Conservation (phyloP, 768 basidiomycete genomes). For the Trametes sanguinea region DNA sequence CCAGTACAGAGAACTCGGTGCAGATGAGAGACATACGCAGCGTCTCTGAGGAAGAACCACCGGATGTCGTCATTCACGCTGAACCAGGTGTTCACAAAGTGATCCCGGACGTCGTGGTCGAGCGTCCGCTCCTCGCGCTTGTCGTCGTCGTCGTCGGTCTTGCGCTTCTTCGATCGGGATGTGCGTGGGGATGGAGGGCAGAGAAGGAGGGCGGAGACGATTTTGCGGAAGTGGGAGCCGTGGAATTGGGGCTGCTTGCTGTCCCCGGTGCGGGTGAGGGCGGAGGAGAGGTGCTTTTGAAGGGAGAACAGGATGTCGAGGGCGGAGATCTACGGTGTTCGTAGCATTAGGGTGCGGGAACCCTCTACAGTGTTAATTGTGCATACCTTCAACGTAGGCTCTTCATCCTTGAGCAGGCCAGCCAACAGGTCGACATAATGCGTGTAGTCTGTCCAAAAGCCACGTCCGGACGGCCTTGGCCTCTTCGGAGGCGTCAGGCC, state of each 20-base stretch:
- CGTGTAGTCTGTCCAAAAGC: constrained; percentile 74
- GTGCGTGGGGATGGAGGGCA: constrained; percentile 54
- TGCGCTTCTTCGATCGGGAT: constrained; percentile 21
- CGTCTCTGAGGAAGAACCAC: constrained; percentile 86
- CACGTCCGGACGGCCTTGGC: constrained; percentile 68
- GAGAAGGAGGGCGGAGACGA: constrained; percentile 57
- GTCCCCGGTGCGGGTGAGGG: constrained; percentile 12
- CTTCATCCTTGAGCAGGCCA: constrained; percentile 74
- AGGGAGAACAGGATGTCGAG: constrained; percentile 23
- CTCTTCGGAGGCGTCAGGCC: constrained; percentile 48
- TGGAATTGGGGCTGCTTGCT: constrained; percentile 56
- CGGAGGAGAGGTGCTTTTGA: constrained; percentile 24
- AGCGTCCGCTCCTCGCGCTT: constrained; percentile 39
- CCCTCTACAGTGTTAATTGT: neutral
- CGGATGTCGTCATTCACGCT: constrained; percentile 80
- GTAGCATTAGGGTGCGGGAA: neutral
- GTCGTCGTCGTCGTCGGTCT: constrained; percentile 11
- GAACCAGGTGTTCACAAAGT: constrained; percentile 73
- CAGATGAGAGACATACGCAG: constrained; percentile 51
- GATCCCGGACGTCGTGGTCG: constrained; percentile 59
- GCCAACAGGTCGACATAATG: constrained; percentile 70
- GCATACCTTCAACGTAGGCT: constrained; percentile 72
- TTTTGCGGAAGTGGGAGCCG: constrained; percentile 64
- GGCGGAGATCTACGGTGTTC: constrained; percentile 9
- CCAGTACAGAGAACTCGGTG: neutral